Evolutionary conservation across 257 asterid genomes (phyloP), one percentile per base, ranked within the genome.

Genomic region (Solanum lycopersicoides): DNA sequence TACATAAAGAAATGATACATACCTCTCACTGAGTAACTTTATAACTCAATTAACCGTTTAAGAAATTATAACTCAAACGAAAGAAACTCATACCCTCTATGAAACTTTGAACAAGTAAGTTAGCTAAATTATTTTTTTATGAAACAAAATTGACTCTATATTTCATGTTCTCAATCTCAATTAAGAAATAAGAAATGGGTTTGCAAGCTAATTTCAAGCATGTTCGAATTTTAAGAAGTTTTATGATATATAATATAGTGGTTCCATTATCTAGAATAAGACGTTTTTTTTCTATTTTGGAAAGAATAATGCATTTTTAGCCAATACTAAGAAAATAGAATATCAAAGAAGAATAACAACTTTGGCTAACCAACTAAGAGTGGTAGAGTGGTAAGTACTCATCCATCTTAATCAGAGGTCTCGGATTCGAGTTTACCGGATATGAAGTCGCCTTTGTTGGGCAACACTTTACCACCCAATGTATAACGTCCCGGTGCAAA

Each of bases 361-460:
- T 75, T 39, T 75, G 34, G 21, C 21, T 50, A 3, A 50, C 1
- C 21, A 50, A 50, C 21, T 5, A 50, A 21, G 59, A 50, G 59
- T 15, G 60, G 9, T 50, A 50, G 1, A 50, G 3, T 15, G 20
- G 0, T 2, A 50, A 50, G 9, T 15, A 50, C 3, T 50, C 3
- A 15, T 50, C 15, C 9, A 50, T 50, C 3, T 50, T 50, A 15
- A 50, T 50, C 1, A 50, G 1, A 50, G 2, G 21, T 0, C 3
- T 50, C 9, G 0, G 3, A 0, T 50, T 50, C 1, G 1, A 50
- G 2, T 15, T 50, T 0, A 0, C 6, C 1, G 2, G 60, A 1
- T 50, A 50, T 50, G 60, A 0, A 50, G 9, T 50, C 1, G 0
- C 9, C 0, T 50, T 50, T 50, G 8, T 50, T 5, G 59, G 56